A percentile compares a stretch with the other conserved stretches of the same genome.
These are phyloP conservation scores for Pistacia vera DNA, from an alignment of 345 rosid genomes.

Conservation along the genomic window DNA sequence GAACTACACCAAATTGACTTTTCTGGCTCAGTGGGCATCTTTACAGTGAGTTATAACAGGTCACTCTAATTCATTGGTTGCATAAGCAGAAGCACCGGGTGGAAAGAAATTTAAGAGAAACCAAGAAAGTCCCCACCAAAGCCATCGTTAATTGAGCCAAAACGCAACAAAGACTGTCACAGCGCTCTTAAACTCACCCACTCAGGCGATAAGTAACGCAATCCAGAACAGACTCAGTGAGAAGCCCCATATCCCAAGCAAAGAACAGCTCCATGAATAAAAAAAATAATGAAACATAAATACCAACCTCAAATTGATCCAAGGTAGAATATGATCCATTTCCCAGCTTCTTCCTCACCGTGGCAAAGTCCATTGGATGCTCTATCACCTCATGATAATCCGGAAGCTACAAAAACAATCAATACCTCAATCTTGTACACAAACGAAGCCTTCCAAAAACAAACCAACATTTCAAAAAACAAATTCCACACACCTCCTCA, in stretches of 20 bases:
- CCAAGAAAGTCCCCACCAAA: neutral
- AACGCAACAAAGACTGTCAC: too few relatives aligned
- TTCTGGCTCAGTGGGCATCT: neutral
- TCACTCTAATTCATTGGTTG: neutral
- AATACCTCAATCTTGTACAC: conserved; percentile 2
- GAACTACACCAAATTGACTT: neutral
- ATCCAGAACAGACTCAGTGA: neutral
- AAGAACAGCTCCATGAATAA: conserved; percentile 10
- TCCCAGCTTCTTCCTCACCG: conserved; percentile 76
- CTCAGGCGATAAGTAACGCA: neutral
- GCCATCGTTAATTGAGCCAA: neutral
- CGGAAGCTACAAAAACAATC: conserved; percentile 61
- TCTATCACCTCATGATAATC: conserved; percentile 80
- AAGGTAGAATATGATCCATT: conserved; percentile 65
- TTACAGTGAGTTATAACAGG: neutral
- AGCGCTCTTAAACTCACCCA: neutral
- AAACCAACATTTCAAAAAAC: neutral
- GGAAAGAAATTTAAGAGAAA: neutral
- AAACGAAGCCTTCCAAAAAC: conserved; percentile 10
- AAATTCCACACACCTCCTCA: conserved; percentile 66
- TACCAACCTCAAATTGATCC: conserved; percentile 78
- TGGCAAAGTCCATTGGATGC: conserved; percentile 86
- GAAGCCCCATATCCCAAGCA: conserved; percentile 9
- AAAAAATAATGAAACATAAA: conserved; percentile 7
- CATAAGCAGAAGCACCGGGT: neutral